Percentiles rank a stretch among this genome's conserved stretches.
Conservation (phyloP, 306 rosid genomes). For the Psophocarpus tetragonolobus region DNA sequence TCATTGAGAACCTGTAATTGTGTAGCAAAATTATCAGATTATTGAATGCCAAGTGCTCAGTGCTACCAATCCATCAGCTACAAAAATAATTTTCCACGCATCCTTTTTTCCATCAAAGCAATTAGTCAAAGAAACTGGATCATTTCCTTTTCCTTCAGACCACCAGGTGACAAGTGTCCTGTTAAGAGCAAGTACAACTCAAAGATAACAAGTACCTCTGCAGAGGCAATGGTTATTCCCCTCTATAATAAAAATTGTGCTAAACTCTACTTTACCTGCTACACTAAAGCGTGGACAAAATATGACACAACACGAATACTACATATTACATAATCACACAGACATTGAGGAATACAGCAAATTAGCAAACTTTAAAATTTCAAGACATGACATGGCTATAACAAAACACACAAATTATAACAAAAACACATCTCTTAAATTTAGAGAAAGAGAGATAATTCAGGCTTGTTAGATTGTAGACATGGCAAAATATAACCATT, state of each 20-base stretch:
- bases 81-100: background rate
- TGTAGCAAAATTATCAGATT: constrained; percentile 1
- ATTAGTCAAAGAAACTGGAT: constrained; percentile 3
- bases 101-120: background rate
- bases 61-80: background rate
- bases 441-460: background rate
- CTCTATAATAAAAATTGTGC: background rate
- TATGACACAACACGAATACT: background rate
- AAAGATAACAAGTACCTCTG: background rate
- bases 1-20: constrained; percentile 76
- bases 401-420: background rate
- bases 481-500: background rate
- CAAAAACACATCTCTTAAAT: background rate
- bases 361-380: background rate
- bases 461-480: no score
- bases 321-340: background rate
- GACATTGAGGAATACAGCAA: background rate
- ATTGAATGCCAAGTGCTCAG: background rate
- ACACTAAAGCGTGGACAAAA: background rate
- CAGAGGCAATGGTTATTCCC: background rate
- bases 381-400: background rate
- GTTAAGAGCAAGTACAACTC: background rate
- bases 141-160: background rate
- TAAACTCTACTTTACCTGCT: background rate
- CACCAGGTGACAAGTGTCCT: background rate